These are phyloP conservation scores for Hypoxylon fragiforme DNA, from an alignment of 495 filamentous ascomycete genomes.

Conservation along the genomic window DNA sequence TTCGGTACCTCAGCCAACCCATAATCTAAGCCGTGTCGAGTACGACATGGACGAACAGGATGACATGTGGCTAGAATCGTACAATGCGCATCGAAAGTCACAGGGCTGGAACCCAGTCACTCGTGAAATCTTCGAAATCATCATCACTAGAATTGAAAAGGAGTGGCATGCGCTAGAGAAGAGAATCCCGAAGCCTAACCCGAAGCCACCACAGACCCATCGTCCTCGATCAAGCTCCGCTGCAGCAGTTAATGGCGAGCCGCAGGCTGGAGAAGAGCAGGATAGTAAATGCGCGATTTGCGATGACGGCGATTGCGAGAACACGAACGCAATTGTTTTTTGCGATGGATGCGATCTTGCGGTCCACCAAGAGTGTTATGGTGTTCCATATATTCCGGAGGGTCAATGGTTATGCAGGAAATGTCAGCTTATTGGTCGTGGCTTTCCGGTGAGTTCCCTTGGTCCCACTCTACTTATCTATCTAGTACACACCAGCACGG, in stretches of 20 bases:
- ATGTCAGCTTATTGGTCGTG: conserved; percentile 91
- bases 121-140: conserved; percentile 92
- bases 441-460: conserved; percentile 68
- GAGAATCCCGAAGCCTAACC: conserved; percentile 92
- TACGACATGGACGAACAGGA: conserved; percentile 99
- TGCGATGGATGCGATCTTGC: conserved; percentile 98
- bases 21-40: conserved; percentile 75
- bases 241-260: conserved; percentile 88
- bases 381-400: conserved; percentile 97
- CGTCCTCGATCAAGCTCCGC: conserved; percentile 88
- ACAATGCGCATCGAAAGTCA: conserved; percentile 74
- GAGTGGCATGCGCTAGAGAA: conserved; percentile 97
- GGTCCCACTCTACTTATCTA: conserved; percentile 21
- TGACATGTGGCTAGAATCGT: conserved; percentile 87
- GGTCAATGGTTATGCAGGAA: conserved; percentile 98
- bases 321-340: conserved; percentile 99
- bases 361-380: conserved; percentile 99
- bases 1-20: conserved; percentile 39
- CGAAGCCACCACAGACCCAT: conserved; percentile 91
- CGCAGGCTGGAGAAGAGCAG: conserved; percentile 86
- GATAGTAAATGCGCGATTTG: conserved; percentile 98
- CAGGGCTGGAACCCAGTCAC: conserved; percentile 79
- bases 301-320: conserved; percentile 98
- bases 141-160: conserved; percentile 98
- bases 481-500: too few species aligned